Evolutionary conservation across 257 asterid genomes (phyloP).

Genomic region (Solanum medicagineum): DNA sequence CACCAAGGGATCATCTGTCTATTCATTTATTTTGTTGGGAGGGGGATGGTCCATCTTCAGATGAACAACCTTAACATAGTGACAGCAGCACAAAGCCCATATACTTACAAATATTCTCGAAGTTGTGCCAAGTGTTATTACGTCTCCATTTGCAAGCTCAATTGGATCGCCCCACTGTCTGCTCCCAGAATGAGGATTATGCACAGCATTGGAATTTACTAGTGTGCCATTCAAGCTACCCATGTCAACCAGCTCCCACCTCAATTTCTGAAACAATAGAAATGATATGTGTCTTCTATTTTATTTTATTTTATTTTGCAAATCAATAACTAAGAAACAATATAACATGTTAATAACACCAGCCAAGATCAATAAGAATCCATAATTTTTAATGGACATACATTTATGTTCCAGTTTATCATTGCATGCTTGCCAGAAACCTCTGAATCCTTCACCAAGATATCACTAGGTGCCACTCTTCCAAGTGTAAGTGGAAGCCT

Average conservation of each 20-base stretch:
- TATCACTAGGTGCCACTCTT: slow-evolving; percentile 76
- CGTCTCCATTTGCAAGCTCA: slow-evolving; percentile 64
- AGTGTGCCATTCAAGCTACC: slow-evolving; percentile 91
- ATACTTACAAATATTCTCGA: slow-evolving; percentile 52
- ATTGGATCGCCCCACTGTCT: slow-evolving; percentile 74
- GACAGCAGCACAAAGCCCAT: background rate
- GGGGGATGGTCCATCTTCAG: background rate
- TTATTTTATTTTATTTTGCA: background rate
- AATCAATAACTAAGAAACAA: slow-evolving; percentile 6
- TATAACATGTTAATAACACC: background rate
- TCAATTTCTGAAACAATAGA: slow-evolving; percentile 43
- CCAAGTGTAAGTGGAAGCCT: slow-evolving; percentile 81
- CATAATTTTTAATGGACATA: slow-evolving; percentile 18
- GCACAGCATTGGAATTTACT: slow-evolving; percentile 53
- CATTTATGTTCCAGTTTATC: slow-evolving; percentile 81
- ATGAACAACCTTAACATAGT: background rate
- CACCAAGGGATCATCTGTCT: background rate
- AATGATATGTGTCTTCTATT: background rate
- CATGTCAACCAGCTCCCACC: slow-evolving; percentile 98
- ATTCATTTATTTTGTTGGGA: background rate
- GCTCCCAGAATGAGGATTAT: slow-evolving; percentile 47
- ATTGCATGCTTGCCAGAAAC: slow-evolving; percentile 96
- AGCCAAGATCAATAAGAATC: slow-evolving; percentile 4
- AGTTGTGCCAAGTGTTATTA: slow-evolving; percentile 71
- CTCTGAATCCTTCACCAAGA: slow-evolving; percentile 74